These are phyloP conservation scores for Aspergillus tamarii DNA, from an alignment of 2,329 filamentous ascomycete species.

Conservation along the genomic window DNA sequence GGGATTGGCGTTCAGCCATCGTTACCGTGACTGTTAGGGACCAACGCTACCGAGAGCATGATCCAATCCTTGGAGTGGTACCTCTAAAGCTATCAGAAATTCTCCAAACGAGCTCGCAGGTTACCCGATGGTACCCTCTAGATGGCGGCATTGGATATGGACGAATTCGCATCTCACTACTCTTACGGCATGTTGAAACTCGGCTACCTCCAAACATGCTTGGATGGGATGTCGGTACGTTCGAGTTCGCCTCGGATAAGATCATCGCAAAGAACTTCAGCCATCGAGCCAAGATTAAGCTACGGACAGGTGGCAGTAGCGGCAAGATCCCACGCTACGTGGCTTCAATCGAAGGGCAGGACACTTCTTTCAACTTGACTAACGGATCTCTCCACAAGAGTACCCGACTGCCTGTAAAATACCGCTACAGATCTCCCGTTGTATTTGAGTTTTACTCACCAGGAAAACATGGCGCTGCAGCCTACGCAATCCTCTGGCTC, in stretches of 20 bases:
- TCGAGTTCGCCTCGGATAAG: slow-evolving; percentile 76
- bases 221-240: slow-evolving; percentile 94
- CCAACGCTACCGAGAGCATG: slow-evolving; percentile 85
- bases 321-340: slow-evolving; percentile 68
- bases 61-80: slow-evolving; percentile 90
- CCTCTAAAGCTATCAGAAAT: slow-evolving; percentile 85
- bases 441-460: slow-evolving; percentile 81
- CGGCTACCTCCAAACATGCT: slow-evolving; percentile 81
- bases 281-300: slow-evolving; percentile 67
- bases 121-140: slow-evolving; percentile 92
- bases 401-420: slow-evolving; percentile 83
- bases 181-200: slow-evolving; percentile 89
- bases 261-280: slow-evolving; percentile 68
- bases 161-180: slow-evolving; percentile 80
- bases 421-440: slow-evolving; percentile 85
- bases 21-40: slow-evolving; percentile 89
- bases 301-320: slow-evolving; percentile 83
- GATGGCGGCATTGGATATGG: slow-evolving; percentile 94
- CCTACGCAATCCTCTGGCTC: slow-evolving; percentile 83
- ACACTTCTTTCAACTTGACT: slow-evolving; percentile 63
- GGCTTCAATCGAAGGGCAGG: slow-evolving; percentile 63
- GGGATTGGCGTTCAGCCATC: slow-evolving; percentile 88
- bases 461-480: slow-evolving; percentile 70
- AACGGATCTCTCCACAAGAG: slow-evolving; percentile 54
- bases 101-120: slow-evolving; percentile 83